Evolutionary conservation across 371 early-diverging fungal species (phyloP), one percentile per base, ranked within the genome.

Genomic region (Mortierella sp.): DNA sequence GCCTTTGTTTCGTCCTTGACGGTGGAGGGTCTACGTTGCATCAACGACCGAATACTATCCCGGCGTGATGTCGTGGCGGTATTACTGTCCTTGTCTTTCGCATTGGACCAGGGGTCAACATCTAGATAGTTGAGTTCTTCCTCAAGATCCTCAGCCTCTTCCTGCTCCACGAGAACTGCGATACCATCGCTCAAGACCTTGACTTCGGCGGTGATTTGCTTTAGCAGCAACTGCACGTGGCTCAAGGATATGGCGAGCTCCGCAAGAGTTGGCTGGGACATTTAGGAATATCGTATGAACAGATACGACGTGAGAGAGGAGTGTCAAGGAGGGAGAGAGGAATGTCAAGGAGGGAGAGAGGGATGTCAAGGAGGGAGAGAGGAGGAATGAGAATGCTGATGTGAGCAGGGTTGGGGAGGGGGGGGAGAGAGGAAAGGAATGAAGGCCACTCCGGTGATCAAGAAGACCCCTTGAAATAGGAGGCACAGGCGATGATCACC

Each of bases 1-100:
- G 76, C 76, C 55, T 76, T 76, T 17, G 76, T 76, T 45, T 76
- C 76, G 27, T 76, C 76, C 55, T 76, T 76, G 54, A 76, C 76
- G 4, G 76, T 76, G 41, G 76, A 76, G 13, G 76, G 76, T 40
- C 48, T 68, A 6, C 76, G 45, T 54, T 76, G 76, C n/a, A 76
- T 44, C 27, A 76, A 50, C 0, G 76, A 76, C 5, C 76, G 76
- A 46, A 76, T 64, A 49, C 76, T 76, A 40, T 76, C 68, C 57
- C 57, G 60, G 12, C 76, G 60, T 14, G 55, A 43, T 0, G 60
- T 54, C 4, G 48, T 54, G 25, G 49, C 44, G 4, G 44, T 39
- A 5, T 43, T 46, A 4, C 61, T 57, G 25, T 76, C 76, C 61
- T 76, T 64, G 55, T 69, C 69, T 16, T 61, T 69, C 13, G 61